Evolutionary conservation across 257 asterid species (phyloP), one percentile per base, ranked within the genome.

Genomic region (Oldenlandia corymbosa): DNA sequence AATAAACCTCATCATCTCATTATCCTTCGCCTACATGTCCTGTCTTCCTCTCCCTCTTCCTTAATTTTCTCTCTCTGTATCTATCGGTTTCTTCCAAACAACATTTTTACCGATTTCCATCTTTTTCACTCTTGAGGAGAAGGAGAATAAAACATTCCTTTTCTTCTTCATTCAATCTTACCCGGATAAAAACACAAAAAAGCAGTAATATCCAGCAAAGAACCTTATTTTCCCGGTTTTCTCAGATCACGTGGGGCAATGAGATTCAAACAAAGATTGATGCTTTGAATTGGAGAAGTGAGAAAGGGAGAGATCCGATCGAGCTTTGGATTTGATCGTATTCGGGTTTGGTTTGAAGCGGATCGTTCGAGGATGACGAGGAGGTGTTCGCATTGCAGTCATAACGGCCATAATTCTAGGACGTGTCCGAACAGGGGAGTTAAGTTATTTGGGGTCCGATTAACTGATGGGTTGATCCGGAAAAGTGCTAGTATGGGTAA

Each of bases 341-440:
- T 30, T 23, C 11, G 58, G 58, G 10, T 27, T 5, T n/a, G 13
- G 4, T 2, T 11, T 6, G 5, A 17, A 42, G 14, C 23, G 23
- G 21, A 45, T 42, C 18, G 17, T 11, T 36, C 37, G 39, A 56
- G 55, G 68, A 93, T 93, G 99, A 93, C 97, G 65, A 75, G 99
- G 68, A 72, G 94, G 78, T 93, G 99, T 74, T 93, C 99, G 80
- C 99, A 93, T 90, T 93, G 99, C 86, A 86, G 99, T 71, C 85
- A 91, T 73, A 93, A 93, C 85, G 99, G 99, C 17, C 99, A 93
- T 61, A 93, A 93, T 71, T 93, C 97, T 4, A 77, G 97, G 70
- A 93, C 99, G 58, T 93, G 99, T 64, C 99, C 99, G 41, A 93
- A 87, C 80, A 84, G 97, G n/a, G 99, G 99, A 17, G 99, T 93